Percentiles rank a stretch among this genome's conserved stretches.
These are phyloP conservation scores for Plasmodium vivax DNA, from an alignment of 169 alveolate species.

Conservation along the genomic window DNA sequence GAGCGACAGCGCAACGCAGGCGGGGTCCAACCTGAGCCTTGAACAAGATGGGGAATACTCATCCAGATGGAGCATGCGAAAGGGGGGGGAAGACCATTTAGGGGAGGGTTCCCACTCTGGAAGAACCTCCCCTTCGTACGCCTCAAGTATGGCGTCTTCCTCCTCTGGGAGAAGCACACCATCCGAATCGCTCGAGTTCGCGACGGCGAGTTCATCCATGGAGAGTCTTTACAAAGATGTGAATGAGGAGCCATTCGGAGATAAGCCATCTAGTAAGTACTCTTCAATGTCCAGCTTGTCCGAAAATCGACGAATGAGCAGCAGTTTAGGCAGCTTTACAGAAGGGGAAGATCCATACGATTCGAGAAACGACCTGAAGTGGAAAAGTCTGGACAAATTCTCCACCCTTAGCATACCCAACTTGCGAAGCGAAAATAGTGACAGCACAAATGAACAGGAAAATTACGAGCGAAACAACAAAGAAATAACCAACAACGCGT, in stretches of 20 bases:
- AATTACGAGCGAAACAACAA: neutral
- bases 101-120: neutral
- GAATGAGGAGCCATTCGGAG: neutral
- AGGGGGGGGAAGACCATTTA: neutral
- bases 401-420: neutral
- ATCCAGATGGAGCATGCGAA: neutral
- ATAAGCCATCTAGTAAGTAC: neutral
- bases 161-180: neutral
- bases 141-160: neutral
- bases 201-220: neutral
- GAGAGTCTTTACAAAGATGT: neutral
- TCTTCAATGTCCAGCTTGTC: neutral
- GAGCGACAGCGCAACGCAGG: neutral
- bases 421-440: neutral
- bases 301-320: neutral
- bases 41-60: neutral
- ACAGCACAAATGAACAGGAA: slow-evolving; percentile 8
- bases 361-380: neutral
- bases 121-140: neutral
- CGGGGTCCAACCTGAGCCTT: neutral
- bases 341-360: neutral
- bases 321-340: neutral
- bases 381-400: neutral
- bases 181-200: neutral
- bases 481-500: slow-evolving; percentile 3